Base-by-base conservation (phyloP, 495 filamentous ascomycete species). In the Podospora fimiseda region DNA sequence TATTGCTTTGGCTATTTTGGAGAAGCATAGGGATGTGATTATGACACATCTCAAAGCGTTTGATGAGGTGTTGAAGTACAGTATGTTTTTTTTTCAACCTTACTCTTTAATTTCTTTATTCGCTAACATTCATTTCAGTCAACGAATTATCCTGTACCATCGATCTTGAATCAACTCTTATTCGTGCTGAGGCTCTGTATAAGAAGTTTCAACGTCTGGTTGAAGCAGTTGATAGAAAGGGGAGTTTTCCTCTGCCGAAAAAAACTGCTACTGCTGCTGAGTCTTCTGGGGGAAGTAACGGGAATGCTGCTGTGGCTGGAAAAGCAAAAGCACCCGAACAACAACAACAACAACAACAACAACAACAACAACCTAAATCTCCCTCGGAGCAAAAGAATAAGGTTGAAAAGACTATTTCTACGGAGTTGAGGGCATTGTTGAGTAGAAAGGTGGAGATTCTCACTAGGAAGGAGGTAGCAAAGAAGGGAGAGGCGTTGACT, bases 31-130 rank as follows among this genome's bases (percentile, higher is more conserved):
- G 20, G 82, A 86, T 57, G 87, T 97, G 3, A 96, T 98, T 45
- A 96, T 98, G 86, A 81, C 84, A 30, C 93, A 97, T 74, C 71
- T 97, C 43, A 85, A 88, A 68, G 85, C 90, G 59, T 98, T 98
- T 71, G 93, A 98, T 60, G 94, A 97, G 66, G 90, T 98, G 22
- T 70, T 98, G 19, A 98, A 98, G 76, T 97, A 97, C 62, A 78
- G 89, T 92, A 79, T 48, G 85, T 74, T 22, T 30, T 8, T 40
- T n/a, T 33, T 6, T n/a, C 16, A 44, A 6, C 45, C 30, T 37
- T 47, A 38, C 42, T 21, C 39, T 60, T 45, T 61, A 7, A 47
- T 23, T 21, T 44, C 13, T 42, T 37, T 48, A 6, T 5, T 11
- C 40, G 38, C 27, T 13, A 16, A 9, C 22, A 24, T 14, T 23